A percentile compares a stretch with the other conserved stretches of the same genome.
Evolutionary conservation across 176 grass and related monocot genomes (phyloP).

Genomic region (Alloteropsis semialata): DNA sequence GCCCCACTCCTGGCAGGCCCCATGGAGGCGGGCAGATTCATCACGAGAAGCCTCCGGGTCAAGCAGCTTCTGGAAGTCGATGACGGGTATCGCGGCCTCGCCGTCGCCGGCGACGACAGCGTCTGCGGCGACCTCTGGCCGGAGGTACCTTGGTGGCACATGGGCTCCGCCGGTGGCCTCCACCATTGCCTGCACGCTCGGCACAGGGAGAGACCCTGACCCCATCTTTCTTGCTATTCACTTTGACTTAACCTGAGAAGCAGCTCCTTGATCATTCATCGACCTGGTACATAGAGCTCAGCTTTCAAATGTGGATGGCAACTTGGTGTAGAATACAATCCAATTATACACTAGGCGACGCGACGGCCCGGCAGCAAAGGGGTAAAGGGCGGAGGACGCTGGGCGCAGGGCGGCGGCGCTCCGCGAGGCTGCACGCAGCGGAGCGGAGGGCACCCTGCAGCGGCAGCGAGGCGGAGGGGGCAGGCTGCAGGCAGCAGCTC

Average conservation of each 20-base stretch:
- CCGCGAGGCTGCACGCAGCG: too few species aligned
- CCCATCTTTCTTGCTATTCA: conserved; percentile 8
- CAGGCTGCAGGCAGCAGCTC: too few species aligned
- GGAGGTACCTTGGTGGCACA: conserved; percentile 32
- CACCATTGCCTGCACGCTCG: conserved; percentile 40
- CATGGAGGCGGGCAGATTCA: conserved; percentile 30
- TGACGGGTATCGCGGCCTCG: conserved; percentile 9
- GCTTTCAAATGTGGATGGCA: too few species aligned
- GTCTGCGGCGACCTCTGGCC: background rate
- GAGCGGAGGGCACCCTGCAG: too few species aligned
- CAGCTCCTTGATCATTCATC: too few species aligned
- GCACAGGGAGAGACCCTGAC: conserved; percentile 48
- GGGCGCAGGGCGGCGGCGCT: too few species aligned
- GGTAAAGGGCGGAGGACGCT: too few species aligned
- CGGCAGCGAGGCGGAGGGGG: too few species aligned
- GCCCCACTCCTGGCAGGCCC: conserved; percentile 55
- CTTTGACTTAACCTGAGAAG: background rate
- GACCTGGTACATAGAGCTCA: too few species aligned
- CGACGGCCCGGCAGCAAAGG: too few species aligned
- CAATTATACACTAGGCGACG: too few species aligned
- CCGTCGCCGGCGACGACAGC: background rate
- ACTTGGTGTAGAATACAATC: too few species aligned
- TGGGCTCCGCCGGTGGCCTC: background rate
- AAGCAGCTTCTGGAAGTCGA: conserved; percentile 18
- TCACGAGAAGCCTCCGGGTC: background rate